Percentiles rank a stretch among this genome's conserved stretches.
phyloP scores from a whole-genome alignment of 495 filamentous ascomycete genomes.

The Tuber aestivum region DNA sequence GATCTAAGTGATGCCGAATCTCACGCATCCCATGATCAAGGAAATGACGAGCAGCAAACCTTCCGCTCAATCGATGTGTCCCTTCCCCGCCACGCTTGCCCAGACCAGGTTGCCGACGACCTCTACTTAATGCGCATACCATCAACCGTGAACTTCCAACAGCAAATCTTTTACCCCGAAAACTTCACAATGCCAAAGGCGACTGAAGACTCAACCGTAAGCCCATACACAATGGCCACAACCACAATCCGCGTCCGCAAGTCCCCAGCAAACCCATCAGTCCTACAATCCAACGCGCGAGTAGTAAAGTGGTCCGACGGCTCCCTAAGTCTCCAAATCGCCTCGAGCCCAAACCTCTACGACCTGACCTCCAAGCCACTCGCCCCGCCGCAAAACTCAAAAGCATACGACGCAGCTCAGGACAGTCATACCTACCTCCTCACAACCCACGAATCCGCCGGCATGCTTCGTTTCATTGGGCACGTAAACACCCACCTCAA shows the following conservation, averaged over 20 bases:
- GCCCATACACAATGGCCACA: constrained; percentile 59
- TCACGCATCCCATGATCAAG: constrained; percentile 54
- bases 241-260: constrained; percentile 66
- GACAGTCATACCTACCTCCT: constrained; percentile 68
- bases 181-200: constrained; percentile 57
- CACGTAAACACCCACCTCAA: constrained; percentile 61
- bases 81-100: constrained; percentile 56
- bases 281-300: constrained; percentile 65
- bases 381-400: constrained; percentile 51
- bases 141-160: constrained; percentile 58
- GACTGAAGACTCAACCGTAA: constrained; percentile 44
- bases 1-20: constrained; percentile 60
- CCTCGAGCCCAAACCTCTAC: constrained; percentile 61
- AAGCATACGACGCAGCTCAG: constrained; percentile 54
- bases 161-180: constrained; percentile 58
- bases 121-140: constrained; percentile 65
- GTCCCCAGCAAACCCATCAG: constrained; percentile 54
- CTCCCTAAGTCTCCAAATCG: constrained; percentile 65
- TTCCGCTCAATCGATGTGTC: constrained; percentile 52
- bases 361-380: constrained; percentile 59
- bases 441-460: constrained; percentile 55
- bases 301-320: constrained; percentile 70
- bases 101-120: constrained; percentile 57
- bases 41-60: constrained; percentile 44
- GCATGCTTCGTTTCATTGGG: constrained; percentile 58